These are phyloP conservation scores for Mucor plumbeus DNA, from an alignment of 371 early-diverging fungal species.

Conservation along the genomic window DNA sequence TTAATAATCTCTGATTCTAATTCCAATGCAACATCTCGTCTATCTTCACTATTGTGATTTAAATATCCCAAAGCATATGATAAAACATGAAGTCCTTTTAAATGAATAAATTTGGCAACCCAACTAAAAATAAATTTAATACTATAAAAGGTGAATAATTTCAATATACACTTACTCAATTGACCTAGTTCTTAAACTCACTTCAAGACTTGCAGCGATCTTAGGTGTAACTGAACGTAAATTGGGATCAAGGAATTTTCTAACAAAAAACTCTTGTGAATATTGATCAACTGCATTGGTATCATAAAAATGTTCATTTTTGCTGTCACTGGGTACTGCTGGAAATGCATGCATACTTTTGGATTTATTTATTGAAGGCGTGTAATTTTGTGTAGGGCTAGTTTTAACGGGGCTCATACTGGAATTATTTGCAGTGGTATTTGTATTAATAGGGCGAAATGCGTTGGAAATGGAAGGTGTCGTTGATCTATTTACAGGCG, in stretches of 20 bases:
- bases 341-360: constrained; percentile 9
- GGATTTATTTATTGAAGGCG: constrained; percentile 8
- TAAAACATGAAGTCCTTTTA: constrained; percentile 69
- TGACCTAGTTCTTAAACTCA: constrained; percentile 49
- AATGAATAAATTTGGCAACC: constrained; percentile 63
- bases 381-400: not conserved
- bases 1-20: constrained; percentile 77
- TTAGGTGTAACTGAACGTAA: constrained; percentile 44
- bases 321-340: not conserved
- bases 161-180: constrained; percentile 39
- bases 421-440: not conserved
- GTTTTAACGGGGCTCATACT: not conserved
- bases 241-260: constrained; percentile 47
- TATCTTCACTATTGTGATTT: constrained; percentile 40
- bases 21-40: constrained; percentile 64
- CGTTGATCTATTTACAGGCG: constrained; percentile 17
- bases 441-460: constrained; percentile 11
- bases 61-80: constrained; percentile 60
- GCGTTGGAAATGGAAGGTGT: not conserved
- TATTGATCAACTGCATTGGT: constrained; percentile 27
- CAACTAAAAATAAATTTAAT: constrained; percentile 31
- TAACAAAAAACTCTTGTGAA: constrained; percentile 51
- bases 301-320: constrained; percentile 14
- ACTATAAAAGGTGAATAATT: not conserved
- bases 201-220: constrained; percentile 48